Conservation (phyloP, 2,329 filamentous ascomycete species). For the Leptographium procerum region DNA sequence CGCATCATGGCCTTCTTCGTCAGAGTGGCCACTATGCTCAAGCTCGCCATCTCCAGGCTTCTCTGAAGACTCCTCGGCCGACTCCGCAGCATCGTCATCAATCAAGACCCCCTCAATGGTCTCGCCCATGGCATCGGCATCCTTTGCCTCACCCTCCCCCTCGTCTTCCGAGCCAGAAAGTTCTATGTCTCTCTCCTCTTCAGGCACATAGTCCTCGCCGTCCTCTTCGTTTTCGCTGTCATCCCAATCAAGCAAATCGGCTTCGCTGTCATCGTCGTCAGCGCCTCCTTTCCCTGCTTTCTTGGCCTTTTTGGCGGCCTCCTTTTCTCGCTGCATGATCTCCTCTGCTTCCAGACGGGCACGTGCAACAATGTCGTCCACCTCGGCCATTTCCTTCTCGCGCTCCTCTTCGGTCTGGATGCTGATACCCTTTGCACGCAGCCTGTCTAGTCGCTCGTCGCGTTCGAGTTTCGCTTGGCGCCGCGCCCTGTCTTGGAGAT, state of each 20-base stretch:
- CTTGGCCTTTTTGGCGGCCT: conserved; percentile 55
- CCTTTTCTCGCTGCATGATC: conserved; percentile 67
- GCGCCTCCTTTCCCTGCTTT: conserved; percentile 29
- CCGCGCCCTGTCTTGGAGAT: conserved; percentile 55
- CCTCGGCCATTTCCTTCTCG: conserved; percentile 66
- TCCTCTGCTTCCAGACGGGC: conserved; percentile 71
- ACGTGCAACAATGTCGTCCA: conserved; percentile 80
- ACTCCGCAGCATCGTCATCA: conserved; percentile 8
- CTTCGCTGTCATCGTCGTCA: conserved; percentile 37
- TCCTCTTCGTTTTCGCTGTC: conserved; percentile 30
- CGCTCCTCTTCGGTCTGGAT: conserved; percentile 81
- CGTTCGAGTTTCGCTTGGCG: conserved; percentile 71
- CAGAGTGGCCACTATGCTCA: neutral
- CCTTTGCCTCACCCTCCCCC: conserved; percentile 3
- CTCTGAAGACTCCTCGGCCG: conserved; percentile 20
- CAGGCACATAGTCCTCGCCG: conserved; percentile 3
- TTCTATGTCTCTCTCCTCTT: conserved; percentile 11
- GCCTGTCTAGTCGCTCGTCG: conserved; percentile 61
- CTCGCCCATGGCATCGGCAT: conserved; percentile 14
- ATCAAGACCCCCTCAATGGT: conserved; percentile 15
- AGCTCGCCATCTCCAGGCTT: conserved; percentile 22
- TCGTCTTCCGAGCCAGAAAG: conserved; percentile 13
- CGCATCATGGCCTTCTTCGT: neutral
- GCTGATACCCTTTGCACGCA: conserved; percentile 68
- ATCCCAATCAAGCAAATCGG: conserved; percentile 10